Percentiles rank a stretch among this genome's conserved stretches.
These are phyloP conservation scores for Dispira simplex DNA, from an alignment of 192 early-diverging fungal species.

Conservation along the genomic window DNA sequence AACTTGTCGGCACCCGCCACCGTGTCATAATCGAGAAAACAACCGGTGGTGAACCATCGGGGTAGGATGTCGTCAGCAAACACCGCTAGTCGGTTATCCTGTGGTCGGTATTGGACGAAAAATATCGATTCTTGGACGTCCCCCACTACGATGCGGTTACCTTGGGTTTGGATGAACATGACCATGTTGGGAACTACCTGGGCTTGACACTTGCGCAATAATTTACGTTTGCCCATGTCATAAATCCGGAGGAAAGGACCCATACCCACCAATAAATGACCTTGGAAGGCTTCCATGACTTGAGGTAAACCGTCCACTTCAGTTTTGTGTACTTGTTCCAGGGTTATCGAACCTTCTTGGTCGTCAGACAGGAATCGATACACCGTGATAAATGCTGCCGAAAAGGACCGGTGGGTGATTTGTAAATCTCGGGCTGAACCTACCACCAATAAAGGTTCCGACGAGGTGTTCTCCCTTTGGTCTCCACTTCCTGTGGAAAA, in stretches of 20 bases:
- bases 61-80: slow-evolving; percentile 88
- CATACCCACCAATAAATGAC: slow-evolving; percentile 73
- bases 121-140: slow-evolving; percentile 83
- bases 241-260: slow-evolving; percentile 82
- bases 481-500: slow-evolving; percentile 41
- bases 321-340: slow-evolving; percentile 84
- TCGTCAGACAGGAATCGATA: slow-evolving; percentile 48
- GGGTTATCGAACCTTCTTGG: slow-evolving; percentile 20
- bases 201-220: slow-evolving; percentile 83
- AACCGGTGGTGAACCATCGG: slow-evolving; percentile 64
- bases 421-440: slow-evolving; percentile 62
- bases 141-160: slow-evolving; percentile 64
- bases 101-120: slow-evolving; percentile 51
- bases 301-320: slow-evolving; percentile 51
- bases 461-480: slow-evolving; percentile 2
- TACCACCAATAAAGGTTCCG: slow-evolving; percentile 49
- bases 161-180: slow-evolving; percentile 55
- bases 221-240: slow-evolving; percentile 75
- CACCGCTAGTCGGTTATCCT: slow-evolving; percentile 67
- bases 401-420: slow-evolving; percentile 47
- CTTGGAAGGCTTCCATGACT: slow-evolving; percentile 74
- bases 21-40: slow-evolving; percentile 86
- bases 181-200: slow-evolving; percentile 50
- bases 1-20: slow-evolving; percentile 92
- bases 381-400: slow-evolving; percentile 51